Base-by-base conservation (phyloP, 371 early-diverging fungal genomes). In the Rhizomucor miehei region DNA sequence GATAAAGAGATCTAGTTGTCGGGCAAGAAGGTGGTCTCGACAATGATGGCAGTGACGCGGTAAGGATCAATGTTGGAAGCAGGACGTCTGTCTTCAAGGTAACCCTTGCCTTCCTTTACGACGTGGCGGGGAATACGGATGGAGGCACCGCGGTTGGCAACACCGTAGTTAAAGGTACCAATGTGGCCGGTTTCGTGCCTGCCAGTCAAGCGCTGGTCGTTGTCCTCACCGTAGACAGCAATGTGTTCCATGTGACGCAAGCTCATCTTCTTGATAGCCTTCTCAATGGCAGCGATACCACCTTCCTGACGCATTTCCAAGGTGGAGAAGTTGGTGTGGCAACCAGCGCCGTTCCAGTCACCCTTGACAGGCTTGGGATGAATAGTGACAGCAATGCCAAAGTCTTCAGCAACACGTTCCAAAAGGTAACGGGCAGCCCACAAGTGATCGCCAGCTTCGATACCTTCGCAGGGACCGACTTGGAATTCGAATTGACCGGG, bases 51-150 rank as follows among this genome's bases (percentile, higher is more conserved):
- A 24, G 78, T 77, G 40, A 80, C 80, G 44, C 60, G 67, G 62
- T 80, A 80, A 48, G 79, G 77, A 52, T 79, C 79, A 52, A 75
- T 75, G 73, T 79, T 79, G 54, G 75, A 75, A 39, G 80, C 80
- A 36, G 79, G 79, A 4, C 79, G 61, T 40, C 77, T 46, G 52
- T 79, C 77, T 60, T 79, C 79, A 47, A 76, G 58, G 53, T 79
- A 79, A 29, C 79, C 79, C 54, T 72, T 72, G 52, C 77, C 79
- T 59, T 66, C 61, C 59, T 67, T 71, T 37, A 71, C 72, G 20
- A 76, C 75, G 46, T 73, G 77, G 43, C 79, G 67, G 38, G 76
- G 74, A 64, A 80, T 78, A 63, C 81, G 74, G 47, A 80, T 80
- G 45, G 77, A 78, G 3, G 75, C 74, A 48, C 79, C 81, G 55